A percentile compares a stretch with the other conserved stretches of the same genome.
Evolutionary conservation across 202 grass and related monocot genomes (phyloP).

Genomic region (Setaria italica): DNA sequence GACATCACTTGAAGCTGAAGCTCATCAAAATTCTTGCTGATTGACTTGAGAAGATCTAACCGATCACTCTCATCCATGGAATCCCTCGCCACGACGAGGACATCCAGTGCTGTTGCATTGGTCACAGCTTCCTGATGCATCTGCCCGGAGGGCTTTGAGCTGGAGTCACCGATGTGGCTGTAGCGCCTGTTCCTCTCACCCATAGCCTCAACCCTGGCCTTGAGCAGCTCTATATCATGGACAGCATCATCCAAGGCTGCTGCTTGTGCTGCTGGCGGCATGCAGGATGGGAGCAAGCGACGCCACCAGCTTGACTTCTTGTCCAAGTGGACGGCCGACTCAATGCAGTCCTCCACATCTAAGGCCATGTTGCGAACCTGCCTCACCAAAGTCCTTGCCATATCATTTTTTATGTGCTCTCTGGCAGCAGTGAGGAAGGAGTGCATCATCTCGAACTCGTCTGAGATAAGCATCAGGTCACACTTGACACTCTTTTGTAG

Average conservation of each 20-base stretch:
- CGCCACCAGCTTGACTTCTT: constrained; percentile 3
- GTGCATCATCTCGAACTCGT: too few relatives aligned
- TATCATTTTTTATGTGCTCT: too few relatives aligned
- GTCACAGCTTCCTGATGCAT: background rate
- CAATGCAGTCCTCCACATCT: constrained; percentile 49
- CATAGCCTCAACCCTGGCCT: constrained; percentile 22
- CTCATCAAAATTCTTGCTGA: background rate
- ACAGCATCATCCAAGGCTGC: background rate
- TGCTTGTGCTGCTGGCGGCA: background rate
- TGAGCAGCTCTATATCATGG: background rate
- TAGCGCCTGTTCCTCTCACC: background rate
- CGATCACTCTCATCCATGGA: background rate
- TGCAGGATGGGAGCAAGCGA: background rate
- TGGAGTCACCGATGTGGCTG: background rate
- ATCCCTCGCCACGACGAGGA: background rate
- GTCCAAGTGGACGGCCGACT: constrained; percentile 37
- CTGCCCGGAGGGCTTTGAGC: background rate
- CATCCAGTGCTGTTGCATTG: background rate
- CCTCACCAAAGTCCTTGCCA: too few relatives aligned
- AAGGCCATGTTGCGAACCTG: constrained; percentile 9
- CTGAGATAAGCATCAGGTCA: background rate
- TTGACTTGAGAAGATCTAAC: background rate
- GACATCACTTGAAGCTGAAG: background rate
- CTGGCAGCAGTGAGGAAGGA: too few relatives aligned
- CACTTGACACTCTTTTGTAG: background rate